Evolutionary conservation across 768 basidiomycete genomes (phyloP).

Genomic region (Amyloporia xantha): DNA sequence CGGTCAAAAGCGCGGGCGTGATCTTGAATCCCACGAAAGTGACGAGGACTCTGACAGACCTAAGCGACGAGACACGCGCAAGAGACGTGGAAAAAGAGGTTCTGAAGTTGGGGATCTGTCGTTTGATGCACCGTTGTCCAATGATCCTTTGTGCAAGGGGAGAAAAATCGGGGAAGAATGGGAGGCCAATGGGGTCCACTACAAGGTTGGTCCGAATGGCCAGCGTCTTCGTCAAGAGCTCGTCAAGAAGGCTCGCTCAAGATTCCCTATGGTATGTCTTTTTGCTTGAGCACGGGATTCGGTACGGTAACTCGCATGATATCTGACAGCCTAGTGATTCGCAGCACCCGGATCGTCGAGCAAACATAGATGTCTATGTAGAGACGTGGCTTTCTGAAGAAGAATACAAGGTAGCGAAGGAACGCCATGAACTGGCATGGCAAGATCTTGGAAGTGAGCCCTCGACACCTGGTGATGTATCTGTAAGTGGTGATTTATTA

Average conservation of each 20-base stretch:
- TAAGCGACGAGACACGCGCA: slow-evolving; percentile 29
- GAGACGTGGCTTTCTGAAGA: slow-evolving; percentile 76
- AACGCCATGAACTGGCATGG: slow-evolving; percentile 56
- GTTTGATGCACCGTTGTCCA: slow-evolving; percentile 42
- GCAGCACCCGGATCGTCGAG: slow-evolving; percentile 65
- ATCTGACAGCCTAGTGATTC: slow-evolving; percentile 65
- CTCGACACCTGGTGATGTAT: slow-evolving; percentile 32
- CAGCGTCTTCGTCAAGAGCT: slow-evolving; percentile 62
- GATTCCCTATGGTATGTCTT: slow-evolving; percentile 64
- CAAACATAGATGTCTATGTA: slow-evolving; percentile 65
- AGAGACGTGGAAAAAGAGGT: slow-evolving; percentile 49
- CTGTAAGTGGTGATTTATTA: slow-evolving; percentile 13
- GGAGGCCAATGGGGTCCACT: slow-evolving; percentile 63
- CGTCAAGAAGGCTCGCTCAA: slow-evolving; percentile 64
- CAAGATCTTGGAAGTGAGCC: slow-evolving; percentile 50
- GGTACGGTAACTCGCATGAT: slow-evolving; percentile 8
- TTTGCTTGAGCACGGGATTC: background rate
- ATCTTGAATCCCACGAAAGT: slow-evolving; percentile 30
- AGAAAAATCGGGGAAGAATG: slow-evolving; percentile 70
- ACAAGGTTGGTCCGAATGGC: slow-evolving; percentile 67
- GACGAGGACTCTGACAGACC: slow-evolving; percentile 36
- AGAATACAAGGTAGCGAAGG: slow-evolving; percentile 60
- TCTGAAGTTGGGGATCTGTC: slow-evolving; percentile 39
- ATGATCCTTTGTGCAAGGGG: slow-evolving; percentile 45
- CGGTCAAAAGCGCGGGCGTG: slow-evolving; percentile 66